Evolutionary conservation across 306 rosid species (phyloP).

Genomic region (Glycine tomentella): DNA sequence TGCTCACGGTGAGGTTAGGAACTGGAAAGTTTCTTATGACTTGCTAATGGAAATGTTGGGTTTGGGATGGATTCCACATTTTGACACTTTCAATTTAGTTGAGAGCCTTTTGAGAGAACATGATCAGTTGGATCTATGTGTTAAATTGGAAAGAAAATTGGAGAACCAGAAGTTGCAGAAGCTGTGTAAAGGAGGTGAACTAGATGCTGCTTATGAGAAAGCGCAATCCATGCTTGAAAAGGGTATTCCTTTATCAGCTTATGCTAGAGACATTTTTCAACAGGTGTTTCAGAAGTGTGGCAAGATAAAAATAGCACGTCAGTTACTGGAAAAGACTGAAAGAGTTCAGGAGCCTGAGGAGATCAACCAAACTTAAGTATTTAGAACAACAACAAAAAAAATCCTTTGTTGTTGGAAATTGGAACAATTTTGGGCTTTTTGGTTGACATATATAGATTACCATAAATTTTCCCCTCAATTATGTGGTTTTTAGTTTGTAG

Average conservation of each 20-base stretch:
- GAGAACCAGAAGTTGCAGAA: constrained; percentile 67
- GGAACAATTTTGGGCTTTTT: constrained; percentile 28
- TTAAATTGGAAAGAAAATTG: constrained; percentile 63
- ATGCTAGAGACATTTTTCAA: constrained; percentile 63
- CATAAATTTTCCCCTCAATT: background rate
- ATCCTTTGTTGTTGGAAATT: constrained; percentile 18
- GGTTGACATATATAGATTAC: constrained; percentile 6
- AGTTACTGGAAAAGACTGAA: constrained; percentile 56
- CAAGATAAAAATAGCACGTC: constrained; percentile 58
- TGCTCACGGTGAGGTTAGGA: constrained; percentile 59
- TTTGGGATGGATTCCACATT: constrained; percentile 62
- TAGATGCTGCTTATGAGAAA: constrained; percentile 70
- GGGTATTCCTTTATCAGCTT: constrained; percentile 61
- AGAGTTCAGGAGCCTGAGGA: constrained; percentile 35
- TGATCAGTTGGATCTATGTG: constrained; percentile 55
- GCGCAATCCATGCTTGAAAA: constrained; percentile 63
- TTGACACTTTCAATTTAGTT: constrained; percentile 59
- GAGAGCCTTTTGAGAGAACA: constrained; percentile 64
- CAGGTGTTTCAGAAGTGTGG: constrained; percentile 61
- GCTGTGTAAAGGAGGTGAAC: constrained; percentile 59
- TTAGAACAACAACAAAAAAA: background rate
- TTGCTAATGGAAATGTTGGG: constrained; percentile 69
- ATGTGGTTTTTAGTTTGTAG: constrained; percentile 25
- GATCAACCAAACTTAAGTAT: constrained; percentile 25
- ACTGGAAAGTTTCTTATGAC: constrained; percentile 64